Percentiles rank a stretch among this genome's conserved stretches.
These are phyloP conservation scores for Puccinia hordei DNA, from an alignment of 1,284 basidiomycete species.

Conservation along the genomic window DNA sequence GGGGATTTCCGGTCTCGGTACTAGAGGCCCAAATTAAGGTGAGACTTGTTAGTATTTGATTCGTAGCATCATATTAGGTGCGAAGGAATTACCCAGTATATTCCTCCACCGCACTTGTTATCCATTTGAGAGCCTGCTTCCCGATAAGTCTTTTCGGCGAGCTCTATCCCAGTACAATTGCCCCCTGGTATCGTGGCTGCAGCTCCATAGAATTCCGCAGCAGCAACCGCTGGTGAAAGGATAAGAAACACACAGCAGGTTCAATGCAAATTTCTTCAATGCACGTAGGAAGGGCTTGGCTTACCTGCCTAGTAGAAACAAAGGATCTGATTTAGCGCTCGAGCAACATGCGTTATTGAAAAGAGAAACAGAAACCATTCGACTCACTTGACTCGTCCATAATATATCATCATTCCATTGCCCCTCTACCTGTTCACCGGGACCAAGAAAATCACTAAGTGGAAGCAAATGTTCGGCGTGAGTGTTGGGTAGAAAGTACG, in stretches of 20 bases:
- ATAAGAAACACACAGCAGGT: no score
- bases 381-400: slow-evolving; percentile 37
- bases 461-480: background rate
- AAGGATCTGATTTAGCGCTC: background rate
- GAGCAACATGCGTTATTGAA: background rate
- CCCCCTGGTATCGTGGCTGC: slow-evolving; percentile 2
- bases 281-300: background rate
- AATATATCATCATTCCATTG: slow-evolving; percentile 49
- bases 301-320: background rate
- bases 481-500: background rate
- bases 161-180: slow-evolving; percentile 20
- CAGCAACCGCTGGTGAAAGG: slow-evolving; percentile 14
- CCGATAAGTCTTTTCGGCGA: slow-evolving; percentile 30
- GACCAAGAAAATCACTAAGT: slow-evolving; percentile 38
- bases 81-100: slow-evolving; percentile 38
- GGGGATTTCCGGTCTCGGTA: slow-evolving; percentile 19
- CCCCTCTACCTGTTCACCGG: slow-evolving; percentile 15
- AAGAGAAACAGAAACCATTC: background rate
- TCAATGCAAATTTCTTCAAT: background rate
- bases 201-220: slow-evolving; percentile 35
- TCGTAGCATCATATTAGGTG: no score
- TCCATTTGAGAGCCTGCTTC: slow-evolving; percentile 20
- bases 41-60: no score
- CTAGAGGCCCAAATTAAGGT: background rate
- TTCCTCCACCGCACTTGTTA: slow-evolving; percentile 41